Evolutionary conservation across 768 basidiomycete genomes (phyloP), one percentile per base, ranked within the genome.

Genomic region (Psilocybe tampanensis): DNA sequence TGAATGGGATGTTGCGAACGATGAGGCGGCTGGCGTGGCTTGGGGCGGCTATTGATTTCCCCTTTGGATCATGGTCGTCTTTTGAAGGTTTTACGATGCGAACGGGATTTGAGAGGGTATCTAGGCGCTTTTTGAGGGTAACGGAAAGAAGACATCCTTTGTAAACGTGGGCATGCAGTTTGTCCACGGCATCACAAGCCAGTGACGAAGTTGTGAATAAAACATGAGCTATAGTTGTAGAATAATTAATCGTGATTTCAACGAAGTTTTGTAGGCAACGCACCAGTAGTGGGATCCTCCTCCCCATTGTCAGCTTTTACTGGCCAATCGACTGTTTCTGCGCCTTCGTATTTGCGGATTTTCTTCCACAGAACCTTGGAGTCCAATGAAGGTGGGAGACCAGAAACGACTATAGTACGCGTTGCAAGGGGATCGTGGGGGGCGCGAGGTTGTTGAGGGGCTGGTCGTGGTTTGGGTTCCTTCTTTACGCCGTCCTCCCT

Each of bases 81-180:
- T 63, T 56, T 45, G 58, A 22, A 24, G 45, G 17, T 39, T 65
- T 54, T 17, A 68, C 29, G 66, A 41, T 17, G 11, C 44, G 52
- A 19, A 70, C 57, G 6, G 79, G 71, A 60, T 86, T 89, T 17
- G 80, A 73, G 8, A 89, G 77, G 2, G 76, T 82, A 55, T 95
- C 91, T 8, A 92, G 73, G 15, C 92, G 84, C 67, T 94, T 94
- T 79, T 96, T 95, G 47, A 96, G 80, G 7, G 89, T 86, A 13
- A 89, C 92, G 2, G 90, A 93, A n/a, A 98, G 82, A 4, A 95
- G 75, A 8, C 80, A 78, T 39, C 94, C 94, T 68, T 96, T 95
- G 82, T 90, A 96, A 24, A 95, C 89, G 68, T 95, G 94, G 1
- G 92, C 93, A 67, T 98, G 94, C 1, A 98, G 82, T 70, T 92